These are phyloP conservation scores for Corchorus olitorius DNA, from an alignment of 345 rosid genomes.

Conservation along the genomic window DNA sequence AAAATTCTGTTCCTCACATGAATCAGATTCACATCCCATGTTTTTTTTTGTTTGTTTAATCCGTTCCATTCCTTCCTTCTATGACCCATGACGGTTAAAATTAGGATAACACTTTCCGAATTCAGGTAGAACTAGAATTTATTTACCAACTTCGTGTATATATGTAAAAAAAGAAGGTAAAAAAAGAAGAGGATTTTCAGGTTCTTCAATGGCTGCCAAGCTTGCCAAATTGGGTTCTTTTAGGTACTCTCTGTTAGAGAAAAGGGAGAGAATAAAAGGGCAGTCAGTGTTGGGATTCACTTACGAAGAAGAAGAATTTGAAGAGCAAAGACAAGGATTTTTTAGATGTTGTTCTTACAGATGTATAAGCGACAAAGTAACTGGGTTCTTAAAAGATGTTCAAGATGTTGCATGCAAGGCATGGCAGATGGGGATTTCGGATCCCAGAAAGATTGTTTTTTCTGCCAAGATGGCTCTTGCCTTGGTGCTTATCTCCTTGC, in stretches of 20 bases:
- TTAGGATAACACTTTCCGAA: no score
- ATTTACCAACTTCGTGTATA: no score
- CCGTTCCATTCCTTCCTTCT: no score
- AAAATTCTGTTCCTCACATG: no score
- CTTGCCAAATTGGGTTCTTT: conserved; percentile 54
- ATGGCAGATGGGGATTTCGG: conserved; percentile 72
- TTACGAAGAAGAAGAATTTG: conserved; percentile 24
- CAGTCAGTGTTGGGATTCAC: conserved; percentile 45
- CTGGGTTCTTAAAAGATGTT: conserved; percentile 25
- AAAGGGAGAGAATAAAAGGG: conserved; percentile 44
- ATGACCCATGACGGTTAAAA: no score
- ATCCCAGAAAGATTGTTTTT: conserved; percentile 89
- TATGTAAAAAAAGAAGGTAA: no score
- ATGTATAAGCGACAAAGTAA: conserved; percentile 29
- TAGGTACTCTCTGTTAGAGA: conserved; percentile 40
- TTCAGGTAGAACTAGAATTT: no score
- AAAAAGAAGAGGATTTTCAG: not conserved
- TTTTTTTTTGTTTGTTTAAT: no score
- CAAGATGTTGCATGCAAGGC: conserved; percentile 50
- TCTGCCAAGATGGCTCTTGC: conserved; percentile 86
- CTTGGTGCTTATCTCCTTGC: conserved; percentile 63
- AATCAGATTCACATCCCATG: no score
- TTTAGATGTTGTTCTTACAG: conserved; percentile 42
- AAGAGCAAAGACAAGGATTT: not conserved
- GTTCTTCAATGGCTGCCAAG: conserved; percentile 45